These are phyloP conservation scores for Mayamaea pseudoterrestris DNA, from an alignment of 108 stramenopile genomes.

Conservation along the genomic window DNA sequence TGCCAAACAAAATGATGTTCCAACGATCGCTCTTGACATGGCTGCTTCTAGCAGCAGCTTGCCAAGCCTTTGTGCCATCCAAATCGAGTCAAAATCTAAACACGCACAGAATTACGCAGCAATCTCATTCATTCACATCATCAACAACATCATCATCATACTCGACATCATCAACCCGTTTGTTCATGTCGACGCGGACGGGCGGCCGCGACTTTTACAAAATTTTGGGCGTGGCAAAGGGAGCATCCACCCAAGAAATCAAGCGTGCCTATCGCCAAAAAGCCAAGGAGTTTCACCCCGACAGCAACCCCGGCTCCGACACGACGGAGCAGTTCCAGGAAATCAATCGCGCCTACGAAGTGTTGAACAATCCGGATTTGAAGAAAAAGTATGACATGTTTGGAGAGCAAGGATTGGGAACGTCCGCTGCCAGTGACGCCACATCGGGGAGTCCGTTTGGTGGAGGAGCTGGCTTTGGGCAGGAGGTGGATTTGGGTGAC, in stretches of 20 bases:
- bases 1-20: no score
- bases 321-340: conserved; percentile 70
- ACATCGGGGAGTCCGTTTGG: conserved; percentile 30
- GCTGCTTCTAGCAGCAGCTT: no score
- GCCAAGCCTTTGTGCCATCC: no score
- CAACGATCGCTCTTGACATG: no score
- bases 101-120: no score
- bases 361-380: conserved; percentile 76
- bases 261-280: conserved; percentile 39
- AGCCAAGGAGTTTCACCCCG: conserved; percentile 38
- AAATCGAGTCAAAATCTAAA: no score
- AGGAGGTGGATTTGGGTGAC: conserved; percentile 90
- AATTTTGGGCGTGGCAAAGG: conserved; percentile 14
- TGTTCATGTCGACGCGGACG: neutral
- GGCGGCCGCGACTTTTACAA: conserved; percentile 9
- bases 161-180: no score
- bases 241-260: conserved; percentile 43
- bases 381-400: conserved; percentile 84
- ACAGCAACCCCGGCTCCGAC: conserved; percentile 47
- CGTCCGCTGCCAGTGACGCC: conserved; percentile 37
- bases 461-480: conserved; percentile 66
- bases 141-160: no score
- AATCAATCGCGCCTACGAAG: conserved; percentile 87
- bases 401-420: conserved; percentile 68
- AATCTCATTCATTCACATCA: no score